These are phyloP conservation scores for Simplicillium sp. DNA, from an alignment of 2,329 filamentous ascomycete species.

Conservation along the genomic window DNA sequence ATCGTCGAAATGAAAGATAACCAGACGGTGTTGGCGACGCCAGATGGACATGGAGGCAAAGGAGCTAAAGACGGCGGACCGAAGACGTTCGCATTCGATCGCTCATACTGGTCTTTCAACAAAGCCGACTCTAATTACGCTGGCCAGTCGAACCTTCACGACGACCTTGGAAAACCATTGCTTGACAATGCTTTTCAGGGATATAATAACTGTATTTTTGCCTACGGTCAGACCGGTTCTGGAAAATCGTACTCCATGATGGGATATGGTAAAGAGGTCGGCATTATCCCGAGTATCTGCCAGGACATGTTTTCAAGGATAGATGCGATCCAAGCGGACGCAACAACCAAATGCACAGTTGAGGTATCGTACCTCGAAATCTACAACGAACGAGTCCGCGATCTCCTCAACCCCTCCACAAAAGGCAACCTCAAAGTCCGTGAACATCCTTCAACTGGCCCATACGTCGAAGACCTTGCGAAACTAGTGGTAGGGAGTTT, in stretches of 20 bases:
- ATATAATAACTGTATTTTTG: constrained; percentile 99
- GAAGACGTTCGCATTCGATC: constrained; percentile 92
- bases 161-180: constrained; percentile 78
- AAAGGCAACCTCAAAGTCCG: constrained; percentile 96
- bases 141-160: constrained; percentile 80
- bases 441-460: constrained; percentile 94
- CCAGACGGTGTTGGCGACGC: constrained; percentile 78
- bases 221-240: constrained; percentile 95
- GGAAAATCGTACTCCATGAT: constrained; percentile 99
- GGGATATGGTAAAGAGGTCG: constrained; percentile 93
- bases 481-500: constrained; percentile 92
- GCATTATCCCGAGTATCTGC: constrained; percentile 94
- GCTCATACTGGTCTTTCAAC: constrained; percentile 97
- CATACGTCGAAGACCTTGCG: constrained; percentile 95
- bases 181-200: constrained; percentile 97
- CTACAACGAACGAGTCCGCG: constrained; percentile 95
- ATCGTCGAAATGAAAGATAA: constrained; percentile 93
- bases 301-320: constrained; percentile 96
- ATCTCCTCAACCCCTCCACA: constrained; percentile 87
- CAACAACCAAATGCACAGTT: constrained; percentile 77
- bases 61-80: constrained; percentile 58
- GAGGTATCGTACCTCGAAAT: constrained; percentile 99
- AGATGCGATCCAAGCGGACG: constrained; percentile 57
- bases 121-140: constrained; percentile 74
- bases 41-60: constrained; percentile 54